Percentiles rank a stretch among this genome's conserved stretches.
Evolutionary conservation across 129 eudicot species (phyloP).

Genomic region (Ambrosia artemisiifolia): DNA sequence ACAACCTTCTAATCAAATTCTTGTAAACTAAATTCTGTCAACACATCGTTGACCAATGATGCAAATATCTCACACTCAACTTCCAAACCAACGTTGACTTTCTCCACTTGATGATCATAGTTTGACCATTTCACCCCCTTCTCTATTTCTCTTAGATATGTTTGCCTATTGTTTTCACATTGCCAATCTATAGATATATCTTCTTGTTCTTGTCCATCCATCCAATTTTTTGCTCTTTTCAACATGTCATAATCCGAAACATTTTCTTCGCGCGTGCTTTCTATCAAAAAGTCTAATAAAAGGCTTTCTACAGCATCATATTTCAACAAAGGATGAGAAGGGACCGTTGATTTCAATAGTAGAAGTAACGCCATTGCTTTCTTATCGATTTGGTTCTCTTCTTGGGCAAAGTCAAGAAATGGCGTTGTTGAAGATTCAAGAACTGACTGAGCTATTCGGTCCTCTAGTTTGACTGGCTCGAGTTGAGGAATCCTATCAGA

Average conservation of each 20-base stretch:
- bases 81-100: conserved; percentile 43
- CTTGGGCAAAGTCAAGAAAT: conserved; percentile 24
- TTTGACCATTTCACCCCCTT: conserved; percentile 44
- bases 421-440: conserved; percentile 23
- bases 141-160: conserved; percentile 61
- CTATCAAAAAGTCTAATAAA: conserved; percentile 51
- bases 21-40: conserved; percentile 23
- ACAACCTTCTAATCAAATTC: background rate
- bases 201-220: conserved; percentile 32
- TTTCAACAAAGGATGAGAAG: conserved; percentile 28
- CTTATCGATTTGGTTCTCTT: conserved; percentile 20
- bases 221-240: conserved; percentile 53
- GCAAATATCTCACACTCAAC: conserved; percentile 53
- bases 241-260: conserved; percentile 26
- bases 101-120: conserved; percentile 38
- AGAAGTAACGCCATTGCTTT: conserved; percentile 47
- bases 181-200: conserved; percentile 52
- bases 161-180: conserved; percentile 41
- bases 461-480: conserved; percentile 64
- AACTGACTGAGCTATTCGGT: conserved; percentile 38
- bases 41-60: conserved; percentile 45
- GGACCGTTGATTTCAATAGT: conserved; percentile 32
- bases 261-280: conserved; percentile 21
- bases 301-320: conserved; percentile 39
- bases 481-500: conserved; percentile 43